Percentiles rank a stretch among this genome's conserved stretches.
Conservation (phyloP, 345 rosid genomes). For the Citrus trifoliata region DNA sequence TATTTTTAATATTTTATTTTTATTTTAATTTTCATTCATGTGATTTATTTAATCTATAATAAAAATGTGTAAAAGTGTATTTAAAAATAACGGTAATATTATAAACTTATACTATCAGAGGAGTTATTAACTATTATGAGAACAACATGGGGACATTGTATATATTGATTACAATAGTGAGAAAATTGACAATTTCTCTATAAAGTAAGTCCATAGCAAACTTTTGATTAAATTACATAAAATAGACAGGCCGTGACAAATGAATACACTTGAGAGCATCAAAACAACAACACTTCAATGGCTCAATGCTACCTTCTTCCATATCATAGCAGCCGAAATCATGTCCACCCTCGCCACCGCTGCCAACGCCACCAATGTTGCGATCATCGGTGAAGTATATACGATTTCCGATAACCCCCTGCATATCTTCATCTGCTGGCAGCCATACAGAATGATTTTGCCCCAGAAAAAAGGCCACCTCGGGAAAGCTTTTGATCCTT, state of each 20-base stretch:
- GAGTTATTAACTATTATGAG: accelerated
- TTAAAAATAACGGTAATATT: accelerated
- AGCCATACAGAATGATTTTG: not conserved
- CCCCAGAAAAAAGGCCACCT: not conserved
- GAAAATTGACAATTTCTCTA: too few relatives aligned
- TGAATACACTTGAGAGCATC: not conserved
- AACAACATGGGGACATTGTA: accelerated
- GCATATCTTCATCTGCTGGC: not conserved
- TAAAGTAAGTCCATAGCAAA: too few relatives aligned
- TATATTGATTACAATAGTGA: accelerated
- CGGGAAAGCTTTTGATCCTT: not conserved
- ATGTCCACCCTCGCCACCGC: too few relatives aligned
- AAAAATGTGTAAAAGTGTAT: too few relatives aligned
- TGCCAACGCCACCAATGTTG: too few relatives aligned
- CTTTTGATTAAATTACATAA: not conserved
- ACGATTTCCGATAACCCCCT: not conserved
- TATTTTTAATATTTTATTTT: too few relatives aligned
- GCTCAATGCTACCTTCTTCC: not conserved
- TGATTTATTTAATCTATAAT: too few relatives aligned
- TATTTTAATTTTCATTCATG: too few relatives aligned
- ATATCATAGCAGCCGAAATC: not conserved
- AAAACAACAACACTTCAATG: not conserved
- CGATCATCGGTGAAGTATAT: not conserved
- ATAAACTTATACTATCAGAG: accelerated
- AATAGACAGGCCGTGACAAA: not conserved